phyloP scores from a whole-genome alignment of 2,329 filamentous ascomycete genomes.

The Aspergillus caelatus region DNA sequence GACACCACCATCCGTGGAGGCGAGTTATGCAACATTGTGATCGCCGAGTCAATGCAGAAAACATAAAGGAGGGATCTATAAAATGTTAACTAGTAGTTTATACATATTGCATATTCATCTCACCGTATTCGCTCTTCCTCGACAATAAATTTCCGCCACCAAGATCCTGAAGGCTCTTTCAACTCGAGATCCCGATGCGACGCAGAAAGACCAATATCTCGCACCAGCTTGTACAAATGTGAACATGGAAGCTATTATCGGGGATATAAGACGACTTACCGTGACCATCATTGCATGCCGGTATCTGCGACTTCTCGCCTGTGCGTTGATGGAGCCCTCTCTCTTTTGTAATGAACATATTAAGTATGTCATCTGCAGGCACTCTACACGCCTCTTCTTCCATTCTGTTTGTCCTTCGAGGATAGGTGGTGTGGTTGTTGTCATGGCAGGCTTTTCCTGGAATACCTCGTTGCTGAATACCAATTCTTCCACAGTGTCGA shows the following conservation, averaged over 20 bases:
- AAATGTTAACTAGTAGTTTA: neutral
- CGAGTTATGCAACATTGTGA: slow-evolving; percentile 33
- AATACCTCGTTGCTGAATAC: slow-evolving; percentile 23
- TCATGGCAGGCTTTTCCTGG: neutral
- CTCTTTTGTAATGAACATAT: slow-evolving; percentile 29
- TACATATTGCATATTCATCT: neutral
- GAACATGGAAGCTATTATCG: neutral
- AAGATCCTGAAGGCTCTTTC: slow-evolving; percentile 12
- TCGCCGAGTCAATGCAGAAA: slow-evolving; percentile 32
- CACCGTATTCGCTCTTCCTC: slow-evolving; percentile 32
- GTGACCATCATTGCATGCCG: slow-evolving; percentile 28
- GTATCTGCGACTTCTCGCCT: slow-evolving; percentile 24
- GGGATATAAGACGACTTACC: slow-evolving; percentile 11
- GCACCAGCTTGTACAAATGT: slow-evolving; percentile 16
- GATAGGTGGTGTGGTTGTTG: neutral
- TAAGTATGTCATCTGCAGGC: slow-evolving; percentile 28
- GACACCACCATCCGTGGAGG: slow-evolving; percentile 30
- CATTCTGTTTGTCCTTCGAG: neutral
- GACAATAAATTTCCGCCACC: slow-evolving; percentile 26
- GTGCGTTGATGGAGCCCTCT: slow-evolving; percentile 25
- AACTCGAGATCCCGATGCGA: slow-evolving; percentile 17
- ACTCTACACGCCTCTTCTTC: slow-evolving; percentile 22
- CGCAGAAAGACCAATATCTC: slow-evolving; percentile 22
- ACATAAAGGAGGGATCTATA: slow-evolving; percentile 28
- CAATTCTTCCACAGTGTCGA: slow-evolving; percentile 26